Conservation (phyloP, 75 land plant species). For the Sequoia sempervirens region DNA sequence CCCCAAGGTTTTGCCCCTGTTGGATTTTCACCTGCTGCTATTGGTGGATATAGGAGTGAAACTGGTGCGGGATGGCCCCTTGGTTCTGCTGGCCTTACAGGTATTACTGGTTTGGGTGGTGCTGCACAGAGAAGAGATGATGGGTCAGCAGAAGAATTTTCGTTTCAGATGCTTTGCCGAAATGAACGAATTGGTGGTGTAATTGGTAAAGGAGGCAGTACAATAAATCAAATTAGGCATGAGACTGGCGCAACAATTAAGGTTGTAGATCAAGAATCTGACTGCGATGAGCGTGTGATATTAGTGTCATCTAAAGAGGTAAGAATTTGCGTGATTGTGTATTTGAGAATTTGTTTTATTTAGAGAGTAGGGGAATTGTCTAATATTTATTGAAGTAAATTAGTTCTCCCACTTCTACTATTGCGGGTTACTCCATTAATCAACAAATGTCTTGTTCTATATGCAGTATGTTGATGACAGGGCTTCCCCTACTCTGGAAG, state of each 20-base stretch:
- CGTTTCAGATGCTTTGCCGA: constrained; percentile 72
- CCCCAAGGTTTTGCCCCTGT: constrained; percentile 26
- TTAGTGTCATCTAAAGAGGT: constrained; percentile 77
- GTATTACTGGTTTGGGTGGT: not conserved
- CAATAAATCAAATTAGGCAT: constrained; percentile 77
- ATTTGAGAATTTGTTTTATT: not conserved
- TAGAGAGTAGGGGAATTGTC: no score
- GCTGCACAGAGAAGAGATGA: constrained; percentile 6
- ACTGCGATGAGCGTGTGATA: constrained; percentile 77
- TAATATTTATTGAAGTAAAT: no score
- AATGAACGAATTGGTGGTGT: constrained; percentile 89
- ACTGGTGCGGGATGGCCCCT: constrained; percentile 31
- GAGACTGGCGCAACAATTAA: constrained; percentile 81
- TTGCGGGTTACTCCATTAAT: not conserved
- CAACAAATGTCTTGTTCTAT: not conserved
- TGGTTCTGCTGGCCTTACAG: constrained; percentile 32
- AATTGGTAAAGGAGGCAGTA: constrained; percentile 86
- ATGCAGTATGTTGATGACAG: constrained; percentile 45
- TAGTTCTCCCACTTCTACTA: not conserved
- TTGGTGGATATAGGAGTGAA: constrained; percentile 48
- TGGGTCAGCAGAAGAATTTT: constrained; percentile 51
- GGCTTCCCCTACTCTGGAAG: constrained; percentile 79
- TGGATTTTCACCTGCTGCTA: constrained; percentile 27
- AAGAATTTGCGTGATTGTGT: not conserved
- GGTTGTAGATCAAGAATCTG: constrained; percentile 59